Base-by-base conservation (phyloP, 2,329 filamentous ascomycete species). In the Botrytis fabae region DNA sequence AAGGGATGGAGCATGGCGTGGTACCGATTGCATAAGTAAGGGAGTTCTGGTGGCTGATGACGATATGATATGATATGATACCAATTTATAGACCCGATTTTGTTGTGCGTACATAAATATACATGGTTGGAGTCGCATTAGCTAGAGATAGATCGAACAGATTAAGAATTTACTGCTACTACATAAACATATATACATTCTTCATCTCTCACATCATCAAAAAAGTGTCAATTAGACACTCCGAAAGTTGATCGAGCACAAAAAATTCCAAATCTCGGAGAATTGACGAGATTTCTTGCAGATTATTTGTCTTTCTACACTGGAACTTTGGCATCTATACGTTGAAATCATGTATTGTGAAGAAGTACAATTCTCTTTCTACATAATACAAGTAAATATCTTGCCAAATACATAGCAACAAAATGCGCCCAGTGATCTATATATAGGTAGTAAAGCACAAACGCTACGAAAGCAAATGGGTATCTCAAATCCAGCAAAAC, bases 401-500 rank as follows among this genome's bases (percentile, higher is more conserved):
- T 66, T 57, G 25, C 5, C 54, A 57, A 40, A 68, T 40, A 32
- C 3, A 10, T 25, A 32, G 35, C 65, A 32, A 69, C n/a, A 25
- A 42, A 42, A 69, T 6, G 20, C 48, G 10, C 14, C 12, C 25
- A 28, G 25, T 22, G 25, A 38, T 46, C 22, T 70, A 70, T 28
- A 22, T 20, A 32, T 28, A 32, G n/a, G 14, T 16, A 32, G 51
- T 44, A 60, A 25, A 35, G 14, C 28, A n/a, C 32, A 35, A 72
- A 16, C 38, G 51, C 51, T 28, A 40, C 2, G 7, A 71, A 75
- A 75, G 71, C 71, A 75, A 72, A 70, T 62, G 61, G 61, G 69
- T 71, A 71, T 70, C 28, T 42, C 48, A 25, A 48, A 63, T 63
- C 63, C 44, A 63, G 69, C 59, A 61, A 57, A 73, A 65, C 51